Evolutionary conservation across 2,329 filamentous ascomycete genomes (phyloP), one percentile per base, ranked within the genome.

Genomic region (Ampelomyces quisqualis): DNA sequence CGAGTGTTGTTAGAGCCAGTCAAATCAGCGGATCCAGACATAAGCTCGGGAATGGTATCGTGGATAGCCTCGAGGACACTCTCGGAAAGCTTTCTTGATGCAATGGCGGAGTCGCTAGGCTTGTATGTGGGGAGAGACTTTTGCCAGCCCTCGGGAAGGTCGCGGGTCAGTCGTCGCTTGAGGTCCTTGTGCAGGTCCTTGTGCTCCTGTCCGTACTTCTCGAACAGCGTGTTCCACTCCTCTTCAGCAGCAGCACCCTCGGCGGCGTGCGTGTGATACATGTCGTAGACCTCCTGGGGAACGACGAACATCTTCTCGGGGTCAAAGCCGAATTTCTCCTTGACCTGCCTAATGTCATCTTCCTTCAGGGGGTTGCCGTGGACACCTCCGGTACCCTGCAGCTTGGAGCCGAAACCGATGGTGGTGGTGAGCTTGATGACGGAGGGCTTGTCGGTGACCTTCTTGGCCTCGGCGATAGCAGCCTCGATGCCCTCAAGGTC

Each of bases 1-100:
- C 90, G 85, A 59, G 93, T 98, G 78, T 97, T 85, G 82, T 98
- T 98, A 70, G 93, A 97, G 68, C 89, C 89, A 70, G 93, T 98
- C 79, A 98, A 74, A 80, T 98, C 93, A 61, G 93, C 93, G 54
- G 93, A 98, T 63, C 93, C 93, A 70, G 91, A 95, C 48, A 98
- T 73, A 44, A 98, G 84, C 75, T 97, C 93, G 56, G 93, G 93
- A 40, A 98, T 69, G 55, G 77, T 81, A 36, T 79, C 73, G 77
- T 95, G 82, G 64, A 98, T 85, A 73, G 90, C 91, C 77, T 85
- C 79, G 55, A 98, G 83, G 44, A 97, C 90, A 47, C 81, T 85
- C 81, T 98, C 91, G 54, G 91, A 97, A 45, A 97, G 85, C 80
- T 97, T 98, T 70, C 93, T 86, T 58, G 91, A 93, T 54, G 93